These are phyloP conservation scores for Tricholomella constricta DNA, from an alignment of 768 basidiomycete species.

Conservation along the genomic window DNA sequence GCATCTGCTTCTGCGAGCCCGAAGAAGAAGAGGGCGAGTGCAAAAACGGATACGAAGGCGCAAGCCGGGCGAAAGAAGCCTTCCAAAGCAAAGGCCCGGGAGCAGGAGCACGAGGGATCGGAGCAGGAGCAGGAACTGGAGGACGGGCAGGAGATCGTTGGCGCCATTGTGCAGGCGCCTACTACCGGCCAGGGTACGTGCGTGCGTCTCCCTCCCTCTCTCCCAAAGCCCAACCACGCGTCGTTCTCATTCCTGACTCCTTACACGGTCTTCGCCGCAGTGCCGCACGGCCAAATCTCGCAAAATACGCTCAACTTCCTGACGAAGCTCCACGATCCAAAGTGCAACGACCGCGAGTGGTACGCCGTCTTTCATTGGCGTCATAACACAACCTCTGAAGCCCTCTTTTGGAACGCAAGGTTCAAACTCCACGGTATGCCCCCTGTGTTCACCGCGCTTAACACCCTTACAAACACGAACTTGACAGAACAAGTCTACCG, in stretches of 20 bases:
- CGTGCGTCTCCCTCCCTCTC: neutral
- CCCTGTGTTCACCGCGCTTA: neutral
- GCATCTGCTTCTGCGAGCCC: conserved; percentile 27
- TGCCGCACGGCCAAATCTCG: conserved; percentile 84
- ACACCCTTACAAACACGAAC: neutral
- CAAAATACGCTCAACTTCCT: conserved; percentile 85
- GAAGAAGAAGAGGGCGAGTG: conserved; percentile 20
- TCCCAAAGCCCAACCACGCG: too few relatives aligned
- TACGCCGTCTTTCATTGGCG: conserved; percentile 24
- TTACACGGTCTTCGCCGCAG: conserved; percentile 35
- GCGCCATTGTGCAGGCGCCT: conserved; percentile 78
- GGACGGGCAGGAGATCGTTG: conserved; percentile 73
- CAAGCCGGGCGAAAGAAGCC: too few relatives aligned
- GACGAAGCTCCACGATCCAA: conserved; percentile 64
- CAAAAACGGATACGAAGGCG: too few relatives aligned
- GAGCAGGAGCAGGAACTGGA: conserved; percentile 49
- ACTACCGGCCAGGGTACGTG: conserved; percentile 74
- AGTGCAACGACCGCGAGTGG: conserved; percentile 86
- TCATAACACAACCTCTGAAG: neutral
- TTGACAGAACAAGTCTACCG: conserved; percentile 73
- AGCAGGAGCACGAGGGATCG: conserved; percentile 40
- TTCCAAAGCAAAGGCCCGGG: conserved; percentile 30
- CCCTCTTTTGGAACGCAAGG: conserved; percentile 58
- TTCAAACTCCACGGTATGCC: conserved; percentile 75
- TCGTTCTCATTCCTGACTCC: too few relatives aligned